phyloP scores from a whole-genome alignment of 257 asterid genomes.

The Gardenia jasminoides region DNA sequence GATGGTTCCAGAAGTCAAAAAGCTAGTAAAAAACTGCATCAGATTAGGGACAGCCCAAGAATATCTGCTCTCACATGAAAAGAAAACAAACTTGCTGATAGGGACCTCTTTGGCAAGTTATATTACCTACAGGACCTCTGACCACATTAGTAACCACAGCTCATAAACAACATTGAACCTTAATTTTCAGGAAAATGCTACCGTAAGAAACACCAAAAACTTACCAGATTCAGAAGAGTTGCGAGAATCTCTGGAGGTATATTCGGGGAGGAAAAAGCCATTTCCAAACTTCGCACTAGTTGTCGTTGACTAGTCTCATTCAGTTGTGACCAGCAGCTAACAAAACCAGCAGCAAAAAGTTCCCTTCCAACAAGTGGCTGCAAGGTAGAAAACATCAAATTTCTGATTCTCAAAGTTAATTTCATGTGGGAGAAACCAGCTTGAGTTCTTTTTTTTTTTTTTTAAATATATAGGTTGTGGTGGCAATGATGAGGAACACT shows the following conservation, averaged over 20 bases:
- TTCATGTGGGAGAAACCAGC: not conserved
- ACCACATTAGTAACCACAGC: not conserved
- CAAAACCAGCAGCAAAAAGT: conserved; percentile 98
- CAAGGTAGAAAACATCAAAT: conserved; percentile 31
- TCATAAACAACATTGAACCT: not conserved
- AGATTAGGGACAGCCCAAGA: not conserved
- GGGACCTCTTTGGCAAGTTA: not conserved
- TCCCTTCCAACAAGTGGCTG: conserved; percentile 99
- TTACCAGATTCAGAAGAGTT: conserved; percentile 93
- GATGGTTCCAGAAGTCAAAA: not conserved
- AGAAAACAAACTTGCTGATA: too few relatives aligned
- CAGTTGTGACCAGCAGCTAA: conserved; percentile 98
- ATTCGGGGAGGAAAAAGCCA: conserved; percentile 98
- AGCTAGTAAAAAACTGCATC: not conserved
- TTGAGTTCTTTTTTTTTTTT: not conserved
- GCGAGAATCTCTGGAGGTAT: conserved; percentile 98
- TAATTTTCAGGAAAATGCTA: conserved; percentile 7
- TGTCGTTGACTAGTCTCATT: conserved; percentile 77
- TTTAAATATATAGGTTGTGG: not conserved
- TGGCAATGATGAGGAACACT: not conserved
- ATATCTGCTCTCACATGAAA: not conserved
- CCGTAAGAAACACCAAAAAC: conserved; percentile 13
- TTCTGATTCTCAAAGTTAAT: conserved; percentile 3
- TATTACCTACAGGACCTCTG: not conserved
- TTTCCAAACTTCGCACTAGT: conserved; percentile 87